These are phyloP conservation scores for Cenococcum geophilum DNA, from an alignment of 495 filamentous ascomycete species.

Conservation along the genomic window DNA sequence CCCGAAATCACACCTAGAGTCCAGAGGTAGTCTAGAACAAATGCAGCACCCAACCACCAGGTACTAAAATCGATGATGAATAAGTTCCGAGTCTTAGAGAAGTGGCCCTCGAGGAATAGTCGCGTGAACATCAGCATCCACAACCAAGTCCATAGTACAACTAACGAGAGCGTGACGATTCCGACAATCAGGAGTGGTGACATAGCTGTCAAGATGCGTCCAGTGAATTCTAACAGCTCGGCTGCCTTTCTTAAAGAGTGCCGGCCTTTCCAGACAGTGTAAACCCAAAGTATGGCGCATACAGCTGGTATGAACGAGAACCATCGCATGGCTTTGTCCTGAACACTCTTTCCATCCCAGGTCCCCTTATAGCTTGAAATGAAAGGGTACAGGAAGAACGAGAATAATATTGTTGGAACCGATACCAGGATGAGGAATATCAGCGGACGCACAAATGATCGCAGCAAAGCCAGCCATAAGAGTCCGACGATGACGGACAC, in stretches of 20 bases:
- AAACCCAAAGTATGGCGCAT: slow-evolving; percentile 72
- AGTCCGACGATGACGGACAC: slow-evolving; percentile 83
- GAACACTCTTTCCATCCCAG: slow-evolving; percentile 62
- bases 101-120: slow-evolving; percentile 81
- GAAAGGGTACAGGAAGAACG: slow-evolving; percentile 86
- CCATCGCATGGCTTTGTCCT: slow-evolving; percentile 89
- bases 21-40: slow-evolving; percentile 92
- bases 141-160: slow-evolving; percentile 86
- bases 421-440: slow-evolving; percentile 72
- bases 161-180: slow-evolving; percentile 63
- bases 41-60: slow-evolving; percentile 87
- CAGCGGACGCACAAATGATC: slow-evolving; percentile 74
- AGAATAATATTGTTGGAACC: slow-evolving; percentile 77
- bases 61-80: slow-evolving; percentile 80
- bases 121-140: slow-evolving; percentile 97
- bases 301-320: slow-evolving; percentile 68
- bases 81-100: slow-evolving; percentile 42
- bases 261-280: slow-evolving; percentile 70
- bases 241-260: slow-evolving; percentile 73
- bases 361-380: slow-evolving; percentile 77
- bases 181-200: slow-evolving; percentile 77
- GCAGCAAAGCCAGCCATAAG: slow-evolving; percentile 81
- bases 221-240: slow-evolving; percentile 83
- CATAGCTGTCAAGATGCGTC: slow-evolving; percentile 77
- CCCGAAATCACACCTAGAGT: slow-evolving; percentile 78